A percentile compares a stretch with the other conserved stretches of the same genome.
These are phyloP conservation scores for Blastocystis hominis DNA, from an alignment of 352 stramenopile genomes.

Conservation along the genomic window DNA sequence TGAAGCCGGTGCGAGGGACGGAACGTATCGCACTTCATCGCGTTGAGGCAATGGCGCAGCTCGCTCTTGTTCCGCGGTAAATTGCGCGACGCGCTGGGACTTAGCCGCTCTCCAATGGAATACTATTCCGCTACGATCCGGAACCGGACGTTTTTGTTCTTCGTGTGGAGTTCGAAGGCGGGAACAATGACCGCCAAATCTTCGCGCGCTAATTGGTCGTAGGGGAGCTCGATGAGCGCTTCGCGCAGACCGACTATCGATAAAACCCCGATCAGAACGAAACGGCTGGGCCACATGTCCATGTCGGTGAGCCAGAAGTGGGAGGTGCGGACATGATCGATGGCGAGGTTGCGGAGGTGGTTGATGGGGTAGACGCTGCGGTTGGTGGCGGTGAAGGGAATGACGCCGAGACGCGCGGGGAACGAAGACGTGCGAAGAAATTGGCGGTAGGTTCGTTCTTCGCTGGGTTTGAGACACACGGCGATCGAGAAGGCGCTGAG, in stretches of 20 bases:
- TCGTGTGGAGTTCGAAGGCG: slow-evolving; percentile 18
- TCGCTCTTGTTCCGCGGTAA: slow-evolving; percentile 7
- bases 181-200: slow-evolving; percentile 49
- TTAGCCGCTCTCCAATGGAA: not conserved
- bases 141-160: not conserved
- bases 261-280: not conserved
- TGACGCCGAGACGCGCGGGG: not conserved
- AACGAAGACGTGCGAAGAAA: not conserved
- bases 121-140: not conserved
- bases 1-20: slow-evolving; percentile 29
- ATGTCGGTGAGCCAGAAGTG: slow-evolving; percentile 58
- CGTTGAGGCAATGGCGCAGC: not conserved
- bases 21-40: slow-evolving; percentile 8
- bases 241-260: not conserved
- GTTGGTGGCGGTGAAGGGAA: not conserved
- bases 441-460: not conserved
- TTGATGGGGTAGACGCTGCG: slow-evolving; percentile 45
- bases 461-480: not conserved
- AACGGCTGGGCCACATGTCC: slow-evolving; percentile 57
- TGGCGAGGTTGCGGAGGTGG: slow-evolving; percentile 54
- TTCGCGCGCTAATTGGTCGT: not conserved
- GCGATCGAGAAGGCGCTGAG: not conserved
- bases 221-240: not conserved
- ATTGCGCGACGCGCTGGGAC: not conserved
- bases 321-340: slow-evolving; percentile 17